Evolutionary conservation across 1,284 basidiomycete species (phyloP).

Genomic region (Sparassis latifolia): DNA sequence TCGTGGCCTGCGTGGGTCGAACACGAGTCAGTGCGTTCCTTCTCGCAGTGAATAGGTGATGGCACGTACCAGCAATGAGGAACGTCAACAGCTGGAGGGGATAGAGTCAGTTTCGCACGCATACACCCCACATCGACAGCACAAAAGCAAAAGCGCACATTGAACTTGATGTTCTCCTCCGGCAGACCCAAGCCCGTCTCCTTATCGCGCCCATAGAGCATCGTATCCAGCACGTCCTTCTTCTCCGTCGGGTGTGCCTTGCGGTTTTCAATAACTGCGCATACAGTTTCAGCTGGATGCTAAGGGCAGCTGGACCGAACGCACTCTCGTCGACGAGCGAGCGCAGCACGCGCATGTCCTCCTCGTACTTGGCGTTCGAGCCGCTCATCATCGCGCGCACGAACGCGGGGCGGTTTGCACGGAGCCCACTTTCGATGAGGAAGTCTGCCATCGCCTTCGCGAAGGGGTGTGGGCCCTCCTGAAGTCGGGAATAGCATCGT

Average conservation of each 20-base stretch:
- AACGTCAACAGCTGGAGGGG: conserved; percentile 39
- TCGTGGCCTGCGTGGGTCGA: conserved; percentile 32
- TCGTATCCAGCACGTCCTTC: conserved; percentile 40
- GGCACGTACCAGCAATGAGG: conserved; percentile 38
- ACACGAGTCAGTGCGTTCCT: background rate
- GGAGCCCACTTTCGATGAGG: conserved; percentile 30
- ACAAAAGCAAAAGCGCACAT: conserved; percentile 23
- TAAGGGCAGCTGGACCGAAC: conserved; percentile 7
- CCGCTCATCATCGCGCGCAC: conserved; percentile 30
- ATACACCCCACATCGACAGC: background rate
- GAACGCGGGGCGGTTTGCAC: conserved; percentile 29
- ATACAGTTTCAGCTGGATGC: conserved; percentile 31
- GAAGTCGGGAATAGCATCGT: background rate
- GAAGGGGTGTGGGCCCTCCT: conserved; percentile 35
- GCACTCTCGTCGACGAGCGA: background rate
- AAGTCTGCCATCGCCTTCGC: conserved; percentile 37
- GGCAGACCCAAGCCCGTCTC: conserved; percentile 39
- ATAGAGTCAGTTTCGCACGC: background rate
- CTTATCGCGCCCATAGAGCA: conserved; percentile 41
- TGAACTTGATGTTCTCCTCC: conserved; percentile 39
- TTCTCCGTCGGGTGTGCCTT: conserved; percentile 32
- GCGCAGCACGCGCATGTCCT: conserved; percentile 15
- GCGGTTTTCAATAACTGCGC: conserved; percentile 33
- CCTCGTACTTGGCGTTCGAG: conserved; percentile 32
- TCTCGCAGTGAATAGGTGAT: background rate